Base-by-base conservation (phyloP, 371 early-diverging fungal genomes). In the Thermomucor indicae-seudaticae region DNA sequence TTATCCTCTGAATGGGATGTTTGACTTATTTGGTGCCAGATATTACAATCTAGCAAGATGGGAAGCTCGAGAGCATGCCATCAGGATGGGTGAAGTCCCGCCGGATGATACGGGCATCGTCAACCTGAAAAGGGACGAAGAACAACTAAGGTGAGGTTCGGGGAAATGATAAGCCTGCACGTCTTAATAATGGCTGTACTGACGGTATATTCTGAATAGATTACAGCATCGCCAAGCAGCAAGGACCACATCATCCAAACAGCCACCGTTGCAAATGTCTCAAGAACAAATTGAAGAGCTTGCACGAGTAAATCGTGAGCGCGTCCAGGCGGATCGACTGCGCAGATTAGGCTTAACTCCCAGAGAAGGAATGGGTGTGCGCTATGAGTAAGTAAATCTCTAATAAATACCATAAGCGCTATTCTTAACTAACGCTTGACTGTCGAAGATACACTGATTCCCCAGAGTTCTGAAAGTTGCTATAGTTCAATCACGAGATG, bases 251-350 rank as follows among this genome's bases (percentile, higher is more conserved):
- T 43, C 57, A 10, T 62, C 68, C 4, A 61, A 61, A 25, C 56
- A 64, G 41, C 64, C 77, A 8, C 43, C 64, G 17, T 32, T 70
- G 22, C 54, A 47, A n/a, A 30, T 81, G 58, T 71, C 86, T 0
- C 55, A 69, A 47, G 76, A 75, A 10, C 81, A 86, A 53, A 55
- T 89, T 16, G 65, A 72, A n/a, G 87, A 84, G 37, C 57, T 89
- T 23, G 64, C 81, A 19, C 65, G 75, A 55, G 80, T 88, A 2
- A 58, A 78, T 19, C 77, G 81, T 37, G 90, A 88, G 47, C 73
- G 88, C 25, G 68, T 86, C 17, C 78, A 78, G 43, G 82, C 83
- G 0, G 87, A 89, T 49, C 60, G 78, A 47, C 59, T 89, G 66
- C 72, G 86, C 24, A 80, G 78, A 45, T 62, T 86, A 73, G 90